Base-by-base conservation (phyloP, 1,284 basidiomycete genomes). In the Trametes polyzona region DNA sequence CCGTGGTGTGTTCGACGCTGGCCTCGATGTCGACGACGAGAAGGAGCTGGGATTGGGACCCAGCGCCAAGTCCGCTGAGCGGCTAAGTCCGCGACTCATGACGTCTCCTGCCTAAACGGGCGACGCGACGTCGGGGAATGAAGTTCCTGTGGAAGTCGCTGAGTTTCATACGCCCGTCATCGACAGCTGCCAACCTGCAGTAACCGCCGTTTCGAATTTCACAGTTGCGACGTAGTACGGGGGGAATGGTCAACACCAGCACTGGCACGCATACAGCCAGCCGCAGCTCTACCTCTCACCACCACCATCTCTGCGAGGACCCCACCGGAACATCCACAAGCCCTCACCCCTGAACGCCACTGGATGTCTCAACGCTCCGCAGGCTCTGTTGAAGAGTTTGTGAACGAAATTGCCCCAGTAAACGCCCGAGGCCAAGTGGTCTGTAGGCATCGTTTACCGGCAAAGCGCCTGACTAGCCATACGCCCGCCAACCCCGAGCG, bases 391-490 rank as follows among this genome's bases (percentile, higher is more conserved):
- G 35, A 48, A 32, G 29, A 37, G 4, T 62, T 55, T 27, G 42
- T 52, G 11, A 65, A 66, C 46, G 60, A 63, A 0, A 64, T 63
- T 0, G 62, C 61, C 40, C 67, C 69, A 3, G 52, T 69, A 3
- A 64, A 66, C 2, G 14, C 42, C 19, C 62, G 75, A 21, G 71
- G 71, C 17, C 10, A 65, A 19, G 63, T 75, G 3, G 62, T 66
- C 23, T 78, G 78, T 53, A 17, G 51, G 42, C 70, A 74, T 37
- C 61, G 61, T 19, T 57, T 71, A 16, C 57, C 41, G 2, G 75
- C 70, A 6, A 43, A 46, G 1, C 59, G 44, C 12, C 35, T 55
- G 32, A 69, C 65, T 1, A 78, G 75, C 57, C 61, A 29, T 7
- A 73, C 71, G 0, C 0, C 23, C 0, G 37, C 1, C 8, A 75